phyloP scores from a whole-genome alignment of 805 yeast species.

The Candida awuae region DNA sequence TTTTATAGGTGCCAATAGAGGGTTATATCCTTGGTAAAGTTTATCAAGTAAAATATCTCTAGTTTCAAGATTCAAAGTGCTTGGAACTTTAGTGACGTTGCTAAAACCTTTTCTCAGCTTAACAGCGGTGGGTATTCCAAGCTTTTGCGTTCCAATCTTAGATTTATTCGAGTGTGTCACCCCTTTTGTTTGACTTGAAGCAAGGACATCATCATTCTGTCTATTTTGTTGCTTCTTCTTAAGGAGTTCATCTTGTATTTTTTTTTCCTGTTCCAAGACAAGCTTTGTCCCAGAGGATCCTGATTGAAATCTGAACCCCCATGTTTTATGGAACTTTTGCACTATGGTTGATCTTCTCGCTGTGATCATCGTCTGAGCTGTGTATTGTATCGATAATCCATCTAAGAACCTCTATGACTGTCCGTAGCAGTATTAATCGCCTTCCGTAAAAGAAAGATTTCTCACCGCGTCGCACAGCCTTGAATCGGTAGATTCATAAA shows the following conservation, averaged over 20 bases:
- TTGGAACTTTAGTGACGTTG: constrained; percentile 29
- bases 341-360: not conserved
- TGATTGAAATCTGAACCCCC: constrained; percentile 2
- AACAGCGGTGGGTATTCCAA: not conserved
- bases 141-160: constrained; percentile 1
- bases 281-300: not conserved
- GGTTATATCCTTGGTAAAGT: constrained; percentile 31
- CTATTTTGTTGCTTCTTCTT: constrained; percentile 4
- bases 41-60: constrained; percentile 28
- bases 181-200: not conserved
- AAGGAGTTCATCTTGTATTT: not conserved
- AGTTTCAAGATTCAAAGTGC: constrained; percentile 26
- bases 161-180: not conserved
- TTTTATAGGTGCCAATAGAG: constrained; percentile 26
- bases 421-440: too few relatives aligned
- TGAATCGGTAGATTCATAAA: too few relatives aligned
- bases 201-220: too few relatives aligned
- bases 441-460: too few relatives aligned
- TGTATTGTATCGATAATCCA: too few relatives aligned
- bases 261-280: not conserved
- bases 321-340: not conserved
- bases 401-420: too few relatives aligned
- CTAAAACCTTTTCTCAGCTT: constrained; percentile 27
- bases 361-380: too few relatives aligned
- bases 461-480: too few relatives aligned